Evolutionary conservation across 225 moss, liverwort and hornwort genomes (phyloP).

Genomic region (Rhytidiadelphus loreus): DNA sequence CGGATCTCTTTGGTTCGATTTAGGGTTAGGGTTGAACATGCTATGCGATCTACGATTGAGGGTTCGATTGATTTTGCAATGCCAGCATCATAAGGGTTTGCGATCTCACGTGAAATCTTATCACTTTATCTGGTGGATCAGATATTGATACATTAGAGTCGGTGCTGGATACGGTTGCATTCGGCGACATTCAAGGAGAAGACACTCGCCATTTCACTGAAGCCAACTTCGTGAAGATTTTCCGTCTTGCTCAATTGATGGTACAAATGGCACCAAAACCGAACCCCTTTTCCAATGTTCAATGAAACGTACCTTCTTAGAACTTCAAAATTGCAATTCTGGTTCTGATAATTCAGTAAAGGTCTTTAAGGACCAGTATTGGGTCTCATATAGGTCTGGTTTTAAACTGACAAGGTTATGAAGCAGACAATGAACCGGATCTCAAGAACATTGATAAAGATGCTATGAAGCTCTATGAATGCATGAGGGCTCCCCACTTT

Average conservation of each 20-base stretch:
- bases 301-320: neutral
- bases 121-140: neutral
- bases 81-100: neutral
- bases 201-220: conserved; percentile 72
- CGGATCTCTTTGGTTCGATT: neutral
- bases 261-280: conserved; percentile 5
- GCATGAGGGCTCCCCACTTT: neutral
- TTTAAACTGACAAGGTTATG: neutral
- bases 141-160: conserved; percentile 61
- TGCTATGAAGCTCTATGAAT: neutral
- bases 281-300: neutral
- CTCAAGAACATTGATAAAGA: neutral
- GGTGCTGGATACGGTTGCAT: conserved; percentile 62
- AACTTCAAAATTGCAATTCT: neutral
- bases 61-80: neutral
- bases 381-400: neutral
- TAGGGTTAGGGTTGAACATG: neutral
- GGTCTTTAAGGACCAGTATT: neutral
- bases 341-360: neutral
- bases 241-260: conserved; percentile 79
- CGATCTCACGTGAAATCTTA: neutral
- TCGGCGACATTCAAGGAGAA: conserved; percentile 71
- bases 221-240: conserved; percentile 70
- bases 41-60: neutral
- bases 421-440: neutral